These are phyloP conservation scores for Boletus reticuloceps DNA, from an alignment of 768 basidiomycete species.

Conservation along the genomic window DNA sequence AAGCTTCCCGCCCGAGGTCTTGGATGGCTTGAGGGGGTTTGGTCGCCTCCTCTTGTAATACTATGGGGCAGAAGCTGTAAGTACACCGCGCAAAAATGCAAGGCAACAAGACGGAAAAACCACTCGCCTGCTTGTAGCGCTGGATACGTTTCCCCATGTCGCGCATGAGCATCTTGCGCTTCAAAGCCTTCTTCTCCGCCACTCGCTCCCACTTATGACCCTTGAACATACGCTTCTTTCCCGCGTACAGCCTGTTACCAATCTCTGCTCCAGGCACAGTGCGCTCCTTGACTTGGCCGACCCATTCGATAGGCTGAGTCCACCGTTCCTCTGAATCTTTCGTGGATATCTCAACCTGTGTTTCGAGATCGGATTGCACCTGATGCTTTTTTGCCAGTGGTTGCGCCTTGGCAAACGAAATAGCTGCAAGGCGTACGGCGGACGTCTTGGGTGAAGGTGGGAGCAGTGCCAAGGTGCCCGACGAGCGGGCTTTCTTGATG, in stretches of 20 bases:
- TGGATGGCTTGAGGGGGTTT: constrained; percentile 56
- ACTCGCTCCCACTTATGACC: constrained; percentile 84
- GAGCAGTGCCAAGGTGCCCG: constrained; percentile 53
- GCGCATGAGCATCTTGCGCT: constrained; percentile 56
- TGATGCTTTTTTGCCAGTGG: constrained; percentile 6
- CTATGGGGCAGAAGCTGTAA: constrained; percentile 11
- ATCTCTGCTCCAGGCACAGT: constrained; percentile 47
- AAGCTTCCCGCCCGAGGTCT: constrained; percentile 48
- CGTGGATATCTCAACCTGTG: background rate
- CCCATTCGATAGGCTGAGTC: constrained; percentile 38
- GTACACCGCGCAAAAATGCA: background rate
- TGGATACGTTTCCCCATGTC: constrained; percentile 67
- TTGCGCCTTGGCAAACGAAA: constrained; percentile 17
- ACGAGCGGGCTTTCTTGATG: constrained; percentile 63
- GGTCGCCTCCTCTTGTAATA: constrained; percentile 42
- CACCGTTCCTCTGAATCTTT: constrained; percentile 11
- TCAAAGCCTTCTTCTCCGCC: constrained; percentile 44
- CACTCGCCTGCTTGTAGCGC: constrained; percentile 62
- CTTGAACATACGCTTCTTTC: constrained; percentile 87
- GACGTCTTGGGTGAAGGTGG: constrained; percentile 66
- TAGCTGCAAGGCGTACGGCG: constrained; percentile 21
- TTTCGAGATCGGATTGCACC: background rate
- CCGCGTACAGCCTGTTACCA: constrained; percentile 68
- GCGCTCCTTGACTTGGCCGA: constrained; percentile 38
- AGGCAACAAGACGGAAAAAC: background rate